Base-by-base conservation (phyloP, 83 land plant genomes). In the Isoetes engelmannii region DNA sequence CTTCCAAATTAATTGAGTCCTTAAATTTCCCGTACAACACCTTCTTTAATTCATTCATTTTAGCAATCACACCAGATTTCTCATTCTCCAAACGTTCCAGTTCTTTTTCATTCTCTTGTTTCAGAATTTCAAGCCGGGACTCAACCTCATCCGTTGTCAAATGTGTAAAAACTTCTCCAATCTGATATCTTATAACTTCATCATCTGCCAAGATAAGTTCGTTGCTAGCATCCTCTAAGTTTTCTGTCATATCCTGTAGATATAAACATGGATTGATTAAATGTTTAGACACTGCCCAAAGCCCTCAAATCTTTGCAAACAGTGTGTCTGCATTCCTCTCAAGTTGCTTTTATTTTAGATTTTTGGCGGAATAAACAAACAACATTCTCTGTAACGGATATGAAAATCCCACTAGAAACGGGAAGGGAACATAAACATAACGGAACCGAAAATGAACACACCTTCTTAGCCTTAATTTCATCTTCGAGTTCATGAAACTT, bases 1-100 rank as follows among this genome's bases (percentile, higher is more conserved):
- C 99, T 69, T 94, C 99, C 77, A 94, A 73, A 72, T 94, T 94
- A 44, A 94, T 90, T 49, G 99, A 90, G 54, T 94, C 96, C 73
- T 84, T 88, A 79, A 94, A 94, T 69, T 90, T 94, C 28, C 90
- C 97, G 57, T 94, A 90, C 47, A 90, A 57, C 44, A 88, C 81
- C 61, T 74, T 86, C 76, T 94, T 94, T 64, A 94, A 78, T 28
- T 60, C 78, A 13, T 80, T 84, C 99, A 94, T 94, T 62, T 94
- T 85, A 4, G 90, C 81, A 47, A 94, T 69, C 0, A 94, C 72
- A 0, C 83, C 69, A 17, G 79, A 83, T 79, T 90, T 94, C 72
- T 94, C 96, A 75, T 94, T 86, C 73, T 84, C 82, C n/a, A 94
- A 70, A 71, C 78, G 82, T 73, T 88, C 79, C 61, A 94, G 73